Evolutionary conservation across 169 alveolate genomes (phyloP).

Genomic region (Cryptosporidium bovis): DNA sequence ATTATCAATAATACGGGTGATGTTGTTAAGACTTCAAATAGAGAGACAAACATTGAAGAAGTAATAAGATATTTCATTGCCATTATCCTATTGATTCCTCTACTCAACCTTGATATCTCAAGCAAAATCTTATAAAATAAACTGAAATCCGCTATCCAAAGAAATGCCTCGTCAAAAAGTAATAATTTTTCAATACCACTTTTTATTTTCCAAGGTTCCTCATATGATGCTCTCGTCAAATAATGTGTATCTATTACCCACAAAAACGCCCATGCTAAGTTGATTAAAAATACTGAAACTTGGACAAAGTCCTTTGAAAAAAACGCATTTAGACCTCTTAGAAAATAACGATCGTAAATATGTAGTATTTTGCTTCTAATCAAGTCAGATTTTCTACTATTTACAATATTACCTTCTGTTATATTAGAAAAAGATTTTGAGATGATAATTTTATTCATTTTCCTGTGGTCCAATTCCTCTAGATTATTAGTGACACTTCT

Average conservation of each 20-base stretch:
- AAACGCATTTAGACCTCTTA: slow-evolving; percentile 63
- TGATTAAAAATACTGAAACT: slow-evolving; percentile 27
- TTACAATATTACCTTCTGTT: neutral
- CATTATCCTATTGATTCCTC: slow-evolving; percentile 41
- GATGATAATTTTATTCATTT: neutral
- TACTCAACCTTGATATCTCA: slow-evolving; percentile 27
- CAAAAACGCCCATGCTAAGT: slow-evolving; percentile 50
- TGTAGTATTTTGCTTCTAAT: slow-evolving; percentile 34
- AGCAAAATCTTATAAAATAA: slow-evolving; percentile 25
- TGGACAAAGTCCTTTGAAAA: slow-evolving; percentile 48
- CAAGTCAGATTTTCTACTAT: neutral
- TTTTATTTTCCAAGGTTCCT: slow-evolving; percentile 52
- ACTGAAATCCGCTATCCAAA: slow-evolving; percentile 68
- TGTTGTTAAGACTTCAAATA: slow-evolving; percentile 58
- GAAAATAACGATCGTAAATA: slow-evolving; percentile 42
- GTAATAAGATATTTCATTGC: slow-evolving; percentile 38
- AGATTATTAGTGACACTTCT: neutral
- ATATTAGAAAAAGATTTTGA: neutral
- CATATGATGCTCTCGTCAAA: slow-evolving; percentile 7
- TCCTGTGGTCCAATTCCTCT: neutral
- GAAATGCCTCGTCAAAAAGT: slow-evolving; percentile 50
- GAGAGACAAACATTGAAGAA: slow-evolving; percentile 48
- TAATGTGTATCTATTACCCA: slow-evolving; percentile 49
- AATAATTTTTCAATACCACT: slow-evolving; percentile 13
- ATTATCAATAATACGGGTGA: slow-evolving; percentile 34